Base-by-base conservation (phyloP, 495 filamentous ascomycete genomes). In the Daldinia vernicosa region DNA sequence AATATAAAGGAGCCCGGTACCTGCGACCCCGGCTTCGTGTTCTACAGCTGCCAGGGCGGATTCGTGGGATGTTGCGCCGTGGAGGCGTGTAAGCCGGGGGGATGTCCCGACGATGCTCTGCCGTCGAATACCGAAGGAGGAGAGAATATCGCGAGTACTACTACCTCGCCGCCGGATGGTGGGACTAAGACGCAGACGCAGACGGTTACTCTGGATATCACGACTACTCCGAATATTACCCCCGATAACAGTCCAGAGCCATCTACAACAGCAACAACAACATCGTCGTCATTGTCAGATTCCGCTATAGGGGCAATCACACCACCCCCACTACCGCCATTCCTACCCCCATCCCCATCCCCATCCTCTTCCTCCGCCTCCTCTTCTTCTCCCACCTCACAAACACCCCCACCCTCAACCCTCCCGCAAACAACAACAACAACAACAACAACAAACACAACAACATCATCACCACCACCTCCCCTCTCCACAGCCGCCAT, bases 31-130 rank as follows among this genome's bases (percentile, higher is more conserved):
- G 35, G 64, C 6, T 45, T 26, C 22, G 2, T n/a, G 12, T 77
- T 63, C 27, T 76, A 74, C 50, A 45, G 51, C 37, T 77, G 75
- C 52, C 54, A 39, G 28, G 32, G n/a, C 47, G 54, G 52, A 14
- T 75, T 70, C 58, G 30, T 22, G 0, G 72, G 66, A 3, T 78
- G 76, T 26, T 78, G 76, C 47, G 33, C 59, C 26, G 65, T 69
- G 33, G 35, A 72, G 11, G 65, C 76, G 15, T 78, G 76, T 30
- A 19, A 30, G 14, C 40, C 30, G n/a, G 39, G n/a, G 0, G 45
- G 45, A 6, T 63, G 56, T 50, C 65, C 60, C 7, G 57, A 45
- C 0, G 60, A 74, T 8, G 30, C 56, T 1, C 1, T n/a, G 14
- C 53, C 19, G 22, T 17, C 54, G 28, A 39, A 14, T 35, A 14